Evolutionary conservation across 2,329 filamentous ascomycete genomes (phyloP).

Genomic region (Sporothrix humicola): DNA sequence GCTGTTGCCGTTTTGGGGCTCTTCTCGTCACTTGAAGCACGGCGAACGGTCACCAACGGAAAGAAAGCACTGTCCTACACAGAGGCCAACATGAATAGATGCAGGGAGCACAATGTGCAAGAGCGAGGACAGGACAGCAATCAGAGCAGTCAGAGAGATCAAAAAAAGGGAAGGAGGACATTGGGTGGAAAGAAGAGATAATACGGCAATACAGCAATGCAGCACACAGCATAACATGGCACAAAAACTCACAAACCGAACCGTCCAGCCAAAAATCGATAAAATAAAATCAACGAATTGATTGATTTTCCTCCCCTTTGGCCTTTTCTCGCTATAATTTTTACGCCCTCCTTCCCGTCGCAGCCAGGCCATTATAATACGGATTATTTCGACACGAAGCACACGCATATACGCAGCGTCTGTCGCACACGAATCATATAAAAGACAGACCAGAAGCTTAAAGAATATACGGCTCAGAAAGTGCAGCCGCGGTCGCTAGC

Average conservation of each 20-base stretch:
- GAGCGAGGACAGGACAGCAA: neutral
- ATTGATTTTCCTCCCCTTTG: neutral
- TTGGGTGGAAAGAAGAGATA: neutral
- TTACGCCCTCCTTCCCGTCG: neutral
- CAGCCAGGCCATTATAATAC: slow-evolving; percentile 6
- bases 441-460: neutral
- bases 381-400: slow-evolving; percentile 1
- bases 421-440: slow-evolving; percentile 31
- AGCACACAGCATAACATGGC: neutral
- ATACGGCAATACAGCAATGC: neutral
- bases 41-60: slow-evolving; percentile 20
- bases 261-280: slow-evolving; percentile 15
- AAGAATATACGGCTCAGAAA: slow-evolving; percentile 3
- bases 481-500: slow-evolving; percentile 10
- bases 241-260: neutral
- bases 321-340: neutral
- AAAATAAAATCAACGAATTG: slow-evolving; percentile 28
- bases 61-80: slow-evolving; percentile 14
- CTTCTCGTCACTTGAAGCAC: slow-evolving; percentile 7
- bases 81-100: slow-evolving; percentile 7
- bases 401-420: slow-evolving; percentile 1
- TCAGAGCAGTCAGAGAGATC: too few relatives aligned
- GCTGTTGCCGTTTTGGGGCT: neutral
- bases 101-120: slow-evolving; percentile 8
- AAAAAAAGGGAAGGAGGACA: slow-evolving; percentile 1